Conservation (phyloP, 441 rosid species). For the Corymbia calophylla region DNA sequence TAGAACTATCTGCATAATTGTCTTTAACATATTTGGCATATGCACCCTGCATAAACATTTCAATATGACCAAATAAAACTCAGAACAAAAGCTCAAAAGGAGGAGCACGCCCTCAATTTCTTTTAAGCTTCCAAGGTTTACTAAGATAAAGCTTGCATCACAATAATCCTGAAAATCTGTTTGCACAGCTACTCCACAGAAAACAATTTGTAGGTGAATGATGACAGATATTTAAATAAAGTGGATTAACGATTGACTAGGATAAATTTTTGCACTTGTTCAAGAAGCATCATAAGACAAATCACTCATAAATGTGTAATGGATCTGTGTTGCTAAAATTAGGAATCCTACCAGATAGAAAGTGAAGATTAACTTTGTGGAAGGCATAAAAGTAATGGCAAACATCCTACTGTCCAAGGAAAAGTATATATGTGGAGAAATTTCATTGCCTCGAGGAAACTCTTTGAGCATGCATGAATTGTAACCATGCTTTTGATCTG, state of each 20-base stretch:
- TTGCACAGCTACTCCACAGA: not conserved
- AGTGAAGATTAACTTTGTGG: not conserved
- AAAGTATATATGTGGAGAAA: not conserved
- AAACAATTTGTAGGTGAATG: not conserved
- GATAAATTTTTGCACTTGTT: not conserved
- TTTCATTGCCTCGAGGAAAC: not conserved
- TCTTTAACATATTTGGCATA: constrained; percentile 70
- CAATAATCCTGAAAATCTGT: not conserved
- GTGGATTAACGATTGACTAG: not conserved
- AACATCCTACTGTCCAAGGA: not conserved
- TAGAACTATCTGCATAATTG: constrained; percentile 34
- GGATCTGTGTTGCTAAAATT: not conserved
- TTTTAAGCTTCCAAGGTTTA: not conserved
- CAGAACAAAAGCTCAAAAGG: not conserved
- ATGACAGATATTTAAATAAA: not conserved
- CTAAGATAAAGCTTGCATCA: not conserved
- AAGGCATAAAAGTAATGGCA: not conserved
- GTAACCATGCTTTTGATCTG: not conserved
- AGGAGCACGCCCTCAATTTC: not conserved
- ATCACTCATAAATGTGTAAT: not conserved
- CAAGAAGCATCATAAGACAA: not conserved
- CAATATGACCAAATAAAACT: not conserved
- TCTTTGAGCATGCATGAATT: not conserved
- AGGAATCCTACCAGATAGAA: not conserved
- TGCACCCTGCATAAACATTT: constrained; percentile 41